phyloP scores from a whole-genome alignment of 192 early-diverging fungal genomes.

The Entophlyctis luteolus region DNA sequence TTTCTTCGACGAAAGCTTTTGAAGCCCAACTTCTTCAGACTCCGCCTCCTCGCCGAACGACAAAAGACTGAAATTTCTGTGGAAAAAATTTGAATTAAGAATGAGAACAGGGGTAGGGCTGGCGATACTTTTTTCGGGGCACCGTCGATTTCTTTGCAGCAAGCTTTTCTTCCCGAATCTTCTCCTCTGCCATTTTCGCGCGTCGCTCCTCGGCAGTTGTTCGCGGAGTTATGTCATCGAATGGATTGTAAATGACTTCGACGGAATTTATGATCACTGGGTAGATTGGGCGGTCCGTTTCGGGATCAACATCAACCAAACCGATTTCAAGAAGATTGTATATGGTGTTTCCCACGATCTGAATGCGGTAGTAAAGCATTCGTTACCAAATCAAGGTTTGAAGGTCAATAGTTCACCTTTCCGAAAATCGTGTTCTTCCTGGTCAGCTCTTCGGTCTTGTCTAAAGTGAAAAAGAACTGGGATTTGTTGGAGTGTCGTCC shows the following conservation, averaged over 20 bases:
- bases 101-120: background rate
- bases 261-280: constrained; percentile 63
- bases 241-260: constrained; percentile 80
- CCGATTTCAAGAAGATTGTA: constrained; percentile 87
- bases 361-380: background rate
- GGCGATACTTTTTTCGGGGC: constrained; percentile 61
- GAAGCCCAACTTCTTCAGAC: constrained; percentile 41
- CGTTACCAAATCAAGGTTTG: background rate
- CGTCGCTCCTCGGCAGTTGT: constrained; percentile 47
- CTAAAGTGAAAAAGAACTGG: constrained; percentile 95
- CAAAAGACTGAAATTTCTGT: constrained; percentile 69
- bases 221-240: constrained; percentile 84
- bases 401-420: constrained; percentile 49
- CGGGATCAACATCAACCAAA: constrained; percentile 73
- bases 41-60: constrained; percentile 87
- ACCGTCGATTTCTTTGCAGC: constrained; percentile 39
- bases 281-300: constrained; percentile 73
- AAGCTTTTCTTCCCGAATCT: constrained; percentile 14
- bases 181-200: constrained; percentile 27
- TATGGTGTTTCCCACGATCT: constrained; percentile 85
- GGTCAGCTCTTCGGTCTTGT: constrained; percentile 75
- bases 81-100: constrained; percentile 4
- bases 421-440: constrained; percentile 93
- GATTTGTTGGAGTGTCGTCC: constrained; percentile 75
- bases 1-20: constrained; percentile 19